Conservation (phyloP, 1,284 basidiomycete genomes). For the Austropuccinia psidii region DNA sequence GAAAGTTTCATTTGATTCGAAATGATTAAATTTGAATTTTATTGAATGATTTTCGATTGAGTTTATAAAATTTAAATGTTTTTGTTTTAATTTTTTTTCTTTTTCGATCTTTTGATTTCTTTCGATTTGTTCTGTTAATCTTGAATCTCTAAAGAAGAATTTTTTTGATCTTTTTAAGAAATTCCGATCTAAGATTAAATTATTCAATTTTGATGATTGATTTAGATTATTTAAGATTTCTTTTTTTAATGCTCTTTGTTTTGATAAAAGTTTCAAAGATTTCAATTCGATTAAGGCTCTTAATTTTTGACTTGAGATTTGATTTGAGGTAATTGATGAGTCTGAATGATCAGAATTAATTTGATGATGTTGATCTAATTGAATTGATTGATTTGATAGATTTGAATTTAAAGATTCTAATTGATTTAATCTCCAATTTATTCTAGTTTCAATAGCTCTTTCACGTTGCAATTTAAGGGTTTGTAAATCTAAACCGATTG, state of each 20-base stretch:
- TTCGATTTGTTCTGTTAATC: constrained; percentile 82
- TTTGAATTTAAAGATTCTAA: constrained; percentile 76
- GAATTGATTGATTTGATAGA: constrained; percentile 57
- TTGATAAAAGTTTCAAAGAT: constrained; percentile 77
- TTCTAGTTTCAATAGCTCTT: constrained; percentile 77
- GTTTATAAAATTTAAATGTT: constrained; percentile 86
- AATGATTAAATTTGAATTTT: constrained; percentile 60
- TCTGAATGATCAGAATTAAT: constrained; percentile 40
- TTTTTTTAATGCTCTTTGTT: constrained; percentile 77
- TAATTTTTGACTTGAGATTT: constrained; percentile 55
- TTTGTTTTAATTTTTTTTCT: constrained; percentile 87
- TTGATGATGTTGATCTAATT: constrained; percentile 53
- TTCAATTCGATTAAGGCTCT: constrained; percentile 91
- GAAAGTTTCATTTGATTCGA: constrained; percentile 47
- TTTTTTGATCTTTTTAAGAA: constrained; percentile 85
- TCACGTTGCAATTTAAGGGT: constrained; percentile 85
- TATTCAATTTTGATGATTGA: constrained; percentile 80
- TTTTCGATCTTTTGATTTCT: constrained; percentile 84
- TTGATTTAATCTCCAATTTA: constrained; percentile 80
- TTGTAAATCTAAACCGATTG: constrained; percentile 85
- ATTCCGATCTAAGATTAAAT: constrained; percentile 65
- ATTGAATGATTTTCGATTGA: constrained; percentile 80
- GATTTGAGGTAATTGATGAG: constrained; percentile 43
- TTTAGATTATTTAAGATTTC: constrained; percentile 78
- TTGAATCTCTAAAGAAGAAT: constrained; percentile 79